Base-by-base conservation (phyloP, 2,329 filamentous ascomycete species). In the Venturia carpophila region DNA sequence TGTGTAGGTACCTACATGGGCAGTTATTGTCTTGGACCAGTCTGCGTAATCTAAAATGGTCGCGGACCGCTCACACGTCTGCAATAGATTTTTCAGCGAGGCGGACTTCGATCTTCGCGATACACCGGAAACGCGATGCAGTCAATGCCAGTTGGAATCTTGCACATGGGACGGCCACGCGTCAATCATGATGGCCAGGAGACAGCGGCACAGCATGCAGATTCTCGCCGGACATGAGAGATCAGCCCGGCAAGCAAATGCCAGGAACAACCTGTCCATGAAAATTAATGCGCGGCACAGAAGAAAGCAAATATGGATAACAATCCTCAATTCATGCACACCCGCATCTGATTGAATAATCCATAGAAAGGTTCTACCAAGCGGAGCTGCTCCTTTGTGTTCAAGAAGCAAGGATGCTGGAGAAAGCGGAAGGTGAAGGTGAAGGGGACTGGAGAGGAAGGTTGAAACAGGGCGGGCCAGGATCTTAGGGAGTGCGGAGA, bases 381-480 rank as follows among this genome's bases (percentile, higher is more conserved):
- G 17, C 4, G 24, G 17, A 34, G 10, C 49, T 9, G 52, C 52
- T 30, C 52, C 30, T n/a, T 56, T 37, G 6, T 37, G 47, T 3
- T 37, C 17, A 15, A 11, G 52, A 37, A 34, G 30, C 52, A 39
- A 58, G 52, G 52, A 58, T 21, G 9, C 5, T 15, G 47, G 52
- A 13, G 27, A 15, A 37, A 37, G 9, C 27, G 52, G 52, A 34
- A 34, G 30, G 6, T 34, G 30, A 58, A 58, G 15, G 17, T 37
- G 17, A 37, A 37, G 11, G 27, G 27, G 30, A 58, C 19, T 4
- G 52, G 52, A 37, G 19, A 58, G 30, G 52, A 37, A 58, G 15
- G 52, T 58, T 58, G 52, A 58, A 58, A 58, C 52, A 58, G 30
- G 30, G 52, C 52, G 30, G 6, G 30, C 52, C 27, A 58, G 52